Base-by-base conservation (phyloP, 2,329 filamentous ascomycete species). In the Myriosclerotinia curreyana region DNA sequence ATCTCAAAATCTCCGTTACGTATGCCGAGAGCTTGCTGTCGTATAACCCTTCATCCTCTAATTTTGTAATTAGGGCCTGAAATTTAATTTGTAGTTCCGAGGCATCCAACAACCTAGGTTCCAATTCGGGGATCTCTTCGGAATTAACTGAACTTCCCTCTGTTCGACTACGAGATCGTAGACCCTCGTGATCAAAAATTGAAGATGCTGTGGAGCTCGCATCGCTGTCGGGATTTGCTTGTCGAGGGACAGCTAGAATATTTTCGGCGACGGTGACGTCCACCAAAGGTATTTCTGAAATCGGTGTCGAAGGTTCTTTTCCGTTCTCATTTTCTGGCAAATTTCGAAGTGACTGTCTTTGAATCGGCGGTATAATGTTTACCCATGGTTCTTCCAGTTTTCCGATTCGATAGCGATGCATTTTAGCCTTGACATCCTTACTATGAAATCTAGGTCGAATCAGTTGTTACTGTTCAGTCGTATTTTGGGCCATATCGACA, bases 291-390 rank as follows among this genome's bases (percentile, higher is more conserved):
- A 59, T 38, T 7, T 59, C 55, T 8, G 55, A 25, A n/a, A 49
- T 59, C 2, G 55, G 55, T 7, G 44, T 59, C 1, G 55, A 59
- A 25, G 55, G 42, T 25, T 59, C 55, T 59, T 59, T 59, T 11
- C 48, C 55, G 9, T 17, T 17, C 42, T 59, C 55, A 5, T 48
- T 59, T 20, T 48, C 55, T 12, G 42, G 55, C 12, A 15, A 9
- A 31, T 31, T 31, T 2, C 55, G 31, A 36, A 59, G 55, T 48
- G 55, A 59, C 20, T 59, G 55, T 38, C 55, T 48, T 76, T 98
- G 94, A 58, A 98, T 94, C 0, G 95, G 94, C 5, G 95, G 93
- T 7, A 90, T 73, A 74, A 97, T 96, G 76, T 97, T 97, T 66
- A 80, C 79, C 95, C 95, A 99, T 66, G 79, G 80, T 34, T 91